Conservation (phyloP, 495 filamentous ascomycete species). For the Hypoxylon fuscum region DNA sequence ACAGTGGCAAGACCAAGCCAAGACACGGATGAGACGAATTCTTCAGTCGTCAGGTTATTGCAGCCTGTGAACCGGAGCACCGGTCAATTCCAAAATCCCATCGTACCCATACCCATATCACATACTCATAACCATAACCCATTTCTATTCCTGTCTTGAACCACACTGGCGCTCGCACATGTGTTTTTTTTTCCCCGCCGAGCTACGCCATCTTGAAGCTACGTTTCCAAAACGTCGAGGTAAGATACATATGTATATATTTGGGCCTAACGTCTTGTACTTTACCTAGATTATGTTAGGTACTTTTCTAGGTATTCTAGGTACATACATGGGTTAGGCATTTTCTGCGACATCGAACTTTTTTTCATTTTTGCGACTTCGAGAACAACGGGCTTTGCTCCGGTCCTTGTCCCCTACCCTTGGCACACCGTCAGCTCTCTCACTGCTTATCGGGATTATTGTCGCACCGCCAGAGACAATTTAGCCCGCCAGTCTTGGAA, state of each 20-base stretch:
- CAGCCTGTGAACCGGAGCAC: conserved; percentile 40
- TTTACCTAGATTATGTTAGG: too few species aligned
- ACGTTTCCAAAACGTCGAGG: conserved; percentile 1
- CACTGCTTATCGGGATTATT: conserved; percentile 16
- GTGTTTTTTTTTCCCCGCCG: conserved; percentile 1
- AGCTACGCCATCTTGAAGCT: conserved; percentile 2
- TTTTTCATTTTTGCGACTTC: conserved; percentile 44
- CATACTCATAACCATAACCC: conserved; percentile 31
- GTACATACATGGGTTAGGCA: neutral
- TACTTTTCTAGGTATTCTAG: neutral
- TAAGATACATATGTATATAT: conserved; percentile 7
- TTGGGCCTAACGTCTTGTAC: too few species aligned
- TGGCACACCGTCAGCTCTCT: conserved; percentile 26
- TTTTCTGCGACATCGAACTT: conserved; percentile 37
- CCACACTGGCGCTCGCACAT: conserved; percentile 21
- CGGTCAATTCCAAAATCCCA: conserved; percentile 38
- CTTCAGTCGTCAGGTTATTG: conserved; percentile 24
- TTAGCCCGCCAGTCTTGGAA: conserved; percentile 36
- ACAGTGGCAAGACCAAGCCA: conserved; percentile 36
- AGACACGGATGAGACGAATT: conserved; percentile 33
- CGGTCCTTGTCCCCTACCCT: conserved; percentile 34
- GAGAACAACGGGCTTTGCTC: conserved; percentile 44
- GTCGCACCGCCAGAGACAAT: conserved; percentile 42
- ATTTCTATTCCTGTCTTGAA: conserved; percentile 23
- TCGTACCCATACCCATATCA: conserved; percentile 26